phyloP scores from a whole-genome alignment of 78 protist genomes.

The Guillardia theta region DNA sequence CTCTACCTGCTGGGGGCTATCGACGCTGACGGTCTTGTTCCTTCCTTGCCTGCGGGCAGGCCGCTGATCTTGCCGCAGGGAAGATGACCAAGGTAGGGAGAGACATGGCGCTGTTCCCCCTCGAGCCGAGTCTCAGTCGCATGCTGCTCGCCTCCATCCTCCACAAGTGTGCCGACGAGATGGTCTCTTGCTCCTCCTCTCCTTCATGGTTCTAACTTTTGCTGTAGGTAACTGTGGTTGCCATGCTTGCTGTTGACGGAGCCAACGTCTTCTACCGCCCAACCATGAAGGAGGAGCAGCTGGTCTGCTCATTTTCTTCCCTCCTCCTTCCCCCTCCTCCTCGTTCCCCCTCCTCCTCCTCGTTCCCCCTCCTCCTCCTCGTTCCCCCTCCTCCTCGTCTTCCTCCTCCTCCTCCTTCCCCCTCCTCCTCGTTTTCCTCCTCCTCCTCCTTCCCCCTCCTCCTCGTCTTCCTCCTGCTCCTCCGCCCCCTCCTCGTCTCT shows the following conservation, averaged over 20 bases:
- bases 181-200: not conserved
- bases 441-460: not conserved
- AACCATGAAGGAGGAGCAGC: not conserved
- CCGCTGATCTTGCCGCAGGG: not conserved
- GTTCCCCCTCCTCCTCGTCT: not conserved
- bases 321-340: not conserved
- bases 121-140: not conserved
- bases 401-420: not conserved
- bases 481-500: not conserved
- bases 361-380: not conserved
- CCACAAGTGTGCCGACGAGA: slow-evolving; percentile 22
- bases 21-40: not conserved
- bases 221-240: not conserved
- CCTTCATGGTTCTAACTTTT: not conserved
- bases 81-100: not conserved
- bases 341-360: not conserved
- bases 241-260: not conserved
- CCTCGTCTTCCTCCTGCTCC: not conserved
- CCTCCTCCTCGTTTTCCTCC: not conserved
- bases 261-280: slow-evolving; percentile 37
- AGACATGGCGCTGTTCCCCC: slow-evolving; percentile 16
- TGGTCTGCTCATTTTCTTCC: not conserved
- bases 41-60: not conserved
- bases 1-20: slow-evolving; percentile 1
- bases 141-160: not conserved